phyloP scores from a whole-genome alignment of 495 filamentous ascomycete species.

The Platismatia glauca region DNA sequence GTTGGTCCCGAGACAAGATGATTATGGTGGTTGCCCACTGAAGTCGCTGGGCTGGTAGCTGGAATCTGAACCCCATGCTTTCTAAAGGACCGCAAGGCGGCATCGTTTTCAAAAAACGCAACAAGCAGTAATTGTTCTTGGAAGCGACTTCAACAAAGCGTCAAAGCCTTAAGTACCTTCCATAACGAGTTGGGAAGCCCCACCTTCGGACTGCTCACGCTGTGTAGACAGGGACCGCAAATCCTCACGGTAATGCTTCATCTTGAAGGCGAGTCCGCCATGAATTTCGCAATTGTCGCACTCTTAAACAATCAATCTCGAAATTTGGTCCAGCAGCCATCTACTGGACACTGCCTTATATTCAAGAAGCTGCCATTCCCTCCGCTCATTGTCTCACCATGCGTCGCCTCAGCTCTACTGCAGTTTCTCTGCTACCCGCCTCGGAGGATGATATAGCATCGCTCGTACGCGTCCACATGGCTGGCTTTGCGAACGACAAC shows the following conservation, averaged over 20 bases:
- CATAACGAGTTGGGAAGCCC: neutral
- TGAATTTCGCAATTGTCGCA: neutral
- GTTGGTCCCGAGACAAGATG: neutral
- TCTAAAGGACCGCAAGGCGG: neutral
- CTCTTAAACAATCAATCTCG: neutral
- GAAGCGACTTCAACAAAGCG: neutral
- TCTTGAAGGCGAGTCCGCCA: neutral
- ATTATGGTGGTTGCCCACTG: neutral
- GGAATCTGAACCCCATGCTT: too few species aligned
- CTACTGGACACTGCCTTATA: neutral
- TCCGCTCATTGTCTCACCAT: neutral
- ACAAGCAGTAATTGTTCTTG: neutral
- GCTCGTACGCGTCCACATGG: conserved; percentile 7
- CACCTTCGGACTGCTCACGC: neutral
- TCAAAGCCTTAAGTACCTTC: neutral
- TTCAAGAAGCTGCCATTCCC: too few species aligned
- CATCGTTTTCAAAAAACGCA: neutral
- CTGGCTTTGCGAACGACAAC: neutral
- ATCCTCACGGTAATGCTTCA: neutral
- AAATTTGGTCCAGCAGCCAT: neutral
- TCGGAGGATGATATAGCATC: conserved; percentile 4
- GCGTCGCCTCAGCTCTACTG: neutral
- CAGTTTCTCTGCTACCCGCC: neutral
- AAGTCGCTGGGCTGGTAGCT: neutral
- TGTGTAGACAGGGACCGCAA: neutral